Base-by-base conservation (phyloP, 495 filamentous ascomycete genomes). In the Xylaria bambusicola region DNA sequence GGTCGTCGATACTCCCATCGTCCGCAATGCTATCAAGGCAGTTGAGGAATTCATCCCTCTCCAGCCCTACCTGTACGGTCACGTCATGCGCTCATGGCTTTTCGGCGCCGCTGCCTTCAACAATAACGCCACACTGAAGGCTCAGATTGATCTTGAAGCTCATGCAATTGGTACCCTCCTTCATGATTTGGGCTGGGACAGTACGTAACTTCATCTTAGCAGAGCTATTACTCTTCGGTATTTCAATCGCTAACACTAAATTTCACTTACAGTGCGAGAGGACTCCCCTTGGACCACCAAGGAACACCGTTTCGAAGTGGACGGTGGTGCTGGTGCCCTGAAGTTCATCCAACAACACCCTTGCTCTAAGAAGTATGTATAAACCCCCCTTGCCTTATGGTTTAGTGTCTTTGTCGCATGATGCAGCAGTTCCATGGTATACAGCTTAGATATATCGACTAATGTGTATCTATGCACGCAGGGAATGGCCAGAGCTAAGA, bases 231-330 rank as follows among this genome's bases (percentile, higher is more conserved):
- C n/a, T 17, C 62, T 62, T 17, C 24, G 36, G 1, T 26, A 1
- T 12, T 60, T 1, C n/a, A n/a, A 12, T 26, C 45, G 58, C 23
- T 78, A 82, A 64, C 76, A 77, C 31, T 24, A 21, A 2, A 33
- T 46, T 9, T 15, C 49, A 47, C 29, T 52, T 38, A 53, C 29
- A 60, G 57, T 60, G 57, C 26, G 49, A 2, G 58, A 62, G 2
- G 59, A 60, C 45, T 69, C 69, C 4, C 55, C 61, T 1, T 40
- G 81, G 20, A 62, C 53, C 17, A 60, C 27, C 21, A 53, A 60
- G 17, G 77, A 82, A 60, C 77, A 79, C 42, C 73, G 82, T 21
- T 85, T 86, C 66, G 81, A 84, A 61, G 81, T 86, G 10, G 80
- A 84, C 52, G 71, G 81, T 44, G 82, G 80, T 20, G 75, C 78